Evolutionary conservation across 1,284 basidiomycete genomes (phyloP), one percentile per base, ranked within the genome.

Genomic region (Malassezia arunalokei): DNA sequence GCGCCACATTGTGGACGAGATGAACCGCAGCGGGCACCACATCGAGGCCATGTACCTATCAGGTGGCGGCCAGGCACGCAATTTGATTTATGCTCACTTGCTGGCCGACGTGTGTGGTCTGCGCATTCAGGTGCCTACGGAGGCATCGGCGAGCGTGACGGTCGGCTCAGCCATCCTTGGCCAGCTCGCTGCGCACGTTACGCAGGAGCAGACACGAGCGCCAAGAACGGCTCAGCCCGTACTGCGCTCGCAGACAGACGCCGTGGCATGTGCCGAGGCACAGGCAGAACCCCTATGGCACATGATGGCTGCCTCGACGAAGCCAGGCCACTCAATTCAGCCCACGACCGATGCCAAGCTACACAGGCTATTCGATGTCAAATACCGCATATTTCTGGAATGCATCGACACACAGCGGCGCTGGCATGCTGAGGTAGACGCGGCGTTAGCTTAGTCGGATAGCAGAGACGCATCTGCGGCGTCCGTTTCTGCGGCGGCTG

Each of bases 261-360:
- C 76, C 2, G 75, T 77, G 40, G 69, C 79, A 55, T 75, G 71
- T 17, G 77, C 76, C 39, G 76, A 78, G 55, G 77, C 78, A 54
- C 80, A 83, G 62, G 82, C 81, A 33, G 79, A 83, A 60, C 77
- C 77, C 58, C 77, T 96, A 58, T 98, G 92, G 92, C 79, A 83
- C 44, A 84, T 92, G 62, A 98, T 98, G 92, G 88, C 83, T 51
- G 83, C 87, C 63, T 96, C 96, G 91, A 94, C 90, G 8, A 85
- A 85, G 45, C 78, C 83, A 0, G 92, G 86, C 1, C 82, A 79
- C 8, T 78, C 84, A 43, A 78, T 98, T 33, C 74, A 77, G 86
- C 91, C 11, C 75, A 78, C 20, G 79, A 81, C 20, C 77, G 79
- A 29, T 58, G 54, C 24, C 57, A 75, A 4, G 80, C 77, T 74